phyloP scores from a whole-genome alignment of 2,329 filamentous ascomycete genomes.

The Kalmusia sp. region DNA sequence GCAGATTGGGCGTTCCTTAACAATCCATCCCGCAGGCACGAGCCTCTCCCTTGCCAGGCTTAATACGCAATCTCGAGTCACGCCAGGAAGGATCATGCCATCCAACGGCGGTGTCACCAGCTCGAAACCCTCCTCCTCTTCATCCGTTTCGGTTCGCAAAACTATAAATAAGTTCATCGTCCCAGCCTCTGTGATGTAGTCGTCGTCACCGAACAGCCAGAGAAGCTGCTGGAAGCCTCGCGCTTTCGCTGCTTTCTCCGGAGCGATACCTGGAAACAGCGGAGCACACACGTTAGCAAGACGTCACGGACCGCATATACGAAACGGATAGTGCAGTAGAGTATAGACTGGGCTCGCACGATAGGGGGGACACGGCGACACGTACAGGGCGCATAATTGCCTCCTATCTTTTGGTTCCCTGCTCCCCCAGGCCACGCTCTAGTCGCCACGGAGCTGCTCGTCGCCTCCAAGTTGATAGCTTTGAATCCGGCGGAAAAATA shows the following conservation, averaged over 20 bases:
- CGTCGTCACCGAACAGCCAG: slow-evolving; percentile 2
- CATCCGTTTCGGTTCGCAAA: not conserved
- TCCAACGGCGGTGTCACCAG: slow-evolving; percentile 1
- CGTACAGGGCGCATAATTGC: slow-evolving; percentile 1
- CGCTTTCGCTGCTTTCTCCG: not conserved
- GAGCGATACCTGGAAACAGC: not conserved
- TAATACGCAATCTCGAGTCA: slow-evolving; percentile 2
- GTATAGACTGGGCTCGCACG: not conserved
- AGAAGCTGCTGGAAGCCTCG: slow-evolving; percentile 4
- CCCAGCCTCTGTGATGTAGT: not conserved
- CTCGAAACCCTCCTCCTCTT: not conserved
- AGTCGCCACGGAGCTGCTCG: not conserved
- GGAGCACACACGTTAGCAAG: not conserved
- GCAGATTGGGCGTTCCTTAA: not conserved
- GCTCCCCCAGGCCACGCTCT: slow-evolving; percentile 1
- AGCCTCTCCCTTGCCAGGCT: slow-evolving; percentile 1
- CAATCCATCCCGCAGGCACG: not conserved
- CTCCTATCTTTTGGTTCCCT: not conserved
- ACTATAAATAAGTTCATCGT: slow-evolving; percentile 6
- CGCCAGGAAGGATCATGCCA: slow-evolving; percentile 3
- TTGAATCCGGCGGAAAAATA: slow-evolving; percentile 6
- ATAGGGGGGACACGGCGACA: not conserved
- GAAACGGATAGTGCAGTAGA: not conserved
- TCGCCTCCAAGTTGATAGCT: not conserved
- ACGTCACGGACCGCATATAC: not conserved